Conservation (phyloP, 2,329 filamentous ascomycete genomes). For the Claviceps maximensis region DNA sequence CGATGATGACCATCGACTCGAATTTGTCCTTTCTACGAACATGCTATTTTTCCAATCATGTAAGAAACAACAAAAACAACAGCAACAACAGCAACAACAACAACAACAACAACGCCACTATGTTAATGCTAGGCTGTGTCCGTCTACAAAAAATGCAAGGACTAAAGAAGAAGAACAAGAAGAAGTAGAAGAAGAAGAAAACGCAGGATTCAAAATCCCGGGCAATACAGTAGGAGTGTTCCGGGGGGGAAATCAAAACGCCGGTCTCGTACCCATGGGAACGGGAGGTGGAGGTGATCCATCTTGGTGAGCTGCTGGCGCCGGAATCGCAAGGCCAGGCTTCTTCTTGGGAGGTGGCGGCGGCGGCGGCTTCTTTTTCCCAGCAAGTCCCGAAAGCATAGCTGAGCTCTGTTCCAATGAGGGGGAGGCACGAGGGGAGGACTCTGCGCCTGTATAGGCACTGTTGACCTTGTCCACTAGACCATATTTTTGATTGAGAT, state of each 20-base stretch:
- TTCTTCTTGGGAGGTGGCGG: constrained; percentile 41
- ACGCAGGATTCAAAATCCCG: no score
- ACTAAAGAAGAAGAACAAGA: background rate
- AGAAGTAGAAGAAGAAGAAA: background rate
- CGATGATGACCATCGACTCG: background rate
- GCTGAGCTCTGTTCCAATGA: background rate
- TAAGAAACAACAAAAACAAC: background rate
- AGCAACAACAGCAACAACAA: no score
- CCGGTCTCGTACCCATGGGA: constrained; percentile 37
- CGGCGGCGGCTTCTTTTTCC: constrained; percentile 42
- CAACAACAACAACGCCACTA: background rate
- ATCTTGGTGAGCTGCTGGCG: constrained; percentile 12
- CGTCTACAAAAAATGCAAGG: background rate
- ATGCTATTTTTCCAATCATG: background rate
- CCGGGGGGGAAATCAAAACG: constrained; percentile 24
- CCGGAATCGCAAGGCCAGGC: constrained; percentile 20
- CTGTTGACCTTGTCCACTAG: constrained; percentile 26
- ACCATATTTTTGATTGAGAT: constrained; percentile 49
- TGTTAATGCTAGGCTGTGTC: background rate
- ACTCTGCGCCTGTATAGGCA: constrained; percentile 11
- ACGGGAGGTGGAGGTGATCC: constrained; percentile 35
- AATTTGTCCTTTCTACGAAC: background rate
- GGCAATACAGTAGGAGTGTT: background rate
- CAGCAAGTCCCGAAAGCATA: constrained; percentile 10
- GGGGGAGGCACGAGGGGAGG: background rate